These are phyloP conservation scores for Penicillium sp. DNA, from an alignment of 2,329 filamentous ascomycete species.

Conservation along the genomic window DNA sequence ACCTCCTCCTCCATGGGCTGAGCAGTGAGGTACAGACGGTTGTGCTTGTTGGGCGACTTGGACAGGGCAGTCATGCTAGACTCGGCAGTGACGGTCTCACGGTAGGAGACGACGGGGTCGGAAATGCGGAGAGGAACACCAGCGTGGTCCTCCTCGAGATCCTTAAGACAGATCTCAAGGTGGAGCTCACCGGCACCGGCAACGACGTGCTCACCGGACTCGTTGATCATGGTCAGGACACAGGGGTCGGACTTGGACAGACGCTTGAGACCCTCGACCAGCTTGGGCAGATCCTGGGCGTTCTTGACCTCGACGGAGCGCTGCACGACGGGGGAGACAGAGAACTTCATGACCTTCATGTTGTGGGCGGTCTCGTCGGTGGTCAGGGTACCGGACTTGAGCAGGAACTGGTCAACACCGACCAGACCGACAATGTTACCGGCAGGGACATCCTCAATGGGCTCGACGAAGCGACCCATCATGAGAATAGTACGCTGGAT, in stretches of 20 bases:
- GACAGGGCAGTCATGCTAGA: slow-evolving; percentile 96
- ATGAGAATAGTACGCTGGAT: slow-evolving; percentile 99
- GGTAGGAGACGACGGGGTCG: slow-evolving; percentile 97
- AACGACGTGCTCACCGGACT: slow-evolving; percentile 97
- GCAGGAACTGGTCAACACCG: slow-evolving; percentile 99
- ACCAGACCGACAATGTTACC: slow-evolving; percentile 99
- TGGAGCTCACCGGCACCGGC: slow-evolving; percentile 99
- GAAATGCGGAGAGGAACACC: slow-evolving; percentile 97
- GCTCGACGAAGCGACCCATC: slow-evolving; percentile 99
- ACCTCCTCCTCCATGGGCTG: slow-evolving; percentile 90
- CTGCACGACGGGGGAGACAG: slow-evolving; percentile 96
- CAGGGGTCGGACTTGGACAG: slow-evolving; percentile 99
- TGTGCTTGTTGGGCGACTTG: slow-evolving; percentile 99
- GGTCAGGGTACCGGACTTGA: slow-evolving; percentile 99
- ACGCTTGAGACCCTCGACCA: slow-evolving; percentile 99
- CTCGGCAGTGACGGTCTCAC: slow-evolving; percentile 80
- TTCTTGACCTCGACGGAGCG: slow-evolving; percentile 99
- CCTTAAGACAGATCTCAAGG: slow-evolving; percentile 99
- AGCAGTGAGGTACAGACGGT: slow-evolving; percentile 96
- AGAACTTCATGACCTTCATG: slow-evolving; percentile 99
- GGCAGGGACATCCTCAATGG: slow-evolving; percentile 96
- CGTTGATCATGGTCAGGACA: slow-evolving; percentile 81
- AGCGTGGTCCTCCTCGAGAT: slow-evolving; percentile 98
- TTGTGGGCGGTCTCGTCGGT: slow-evolving; percentile 98
- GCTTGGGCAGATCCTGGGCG: slow-evolving; percentile 98